phyloP scores from a whole-genome alignment of 306 rosid species.

The Neltuma alba region DNA sequence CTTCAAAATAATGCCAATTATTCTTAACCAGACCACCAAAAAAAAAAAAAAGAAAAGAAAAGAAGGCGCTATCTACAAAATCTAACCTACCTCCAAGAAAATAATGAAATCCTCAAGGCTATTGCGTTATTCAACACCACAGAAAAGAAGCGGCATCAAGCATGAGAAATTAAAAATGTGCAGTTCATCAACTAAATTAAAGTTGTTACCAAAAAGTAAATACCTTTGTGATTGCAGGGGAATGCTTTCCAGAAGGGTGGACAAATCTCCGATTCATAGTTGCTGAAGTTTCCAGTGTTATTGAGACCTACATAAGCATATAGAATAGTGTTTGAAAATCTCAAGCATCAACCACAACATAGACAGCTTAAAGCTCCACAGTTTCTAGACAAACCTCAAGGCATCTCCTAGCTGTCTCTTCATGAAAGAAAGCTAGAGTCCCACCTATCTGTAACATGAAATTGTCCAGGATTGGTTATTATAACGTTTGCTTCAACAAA shows the following conservation, averaged over 20 bases:
- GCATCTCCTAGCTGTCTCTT: conserved; percentile 87
- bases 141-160: background rate
- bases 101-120: background rate
- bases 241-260: conserved; percentile 91
- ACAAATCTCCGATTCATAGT: conserved; percentile 75
- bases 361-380: conserved; percentile 29
- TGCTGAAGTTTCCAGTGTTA: conserved; percentile 91
- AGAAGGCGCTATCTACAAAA: background rate
- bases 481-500: conserved; percentile 15
- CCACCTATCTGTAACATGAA: conserved; percentile 82
- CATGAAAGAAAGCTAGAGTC: conserved; percentile 91
- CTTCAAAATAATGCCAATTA: conserved; percentile 13
- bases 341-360: conserved; percentile 32
- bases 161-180: background rate
- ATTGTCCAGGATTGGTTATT: conserved; percentile 11
- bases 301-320: conserved; percentile 59
- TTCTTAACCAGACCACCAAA: too few species aligned
- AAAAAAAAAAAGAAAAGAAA: conserved; percentile 29
- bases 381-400: conserved; percentile 73
- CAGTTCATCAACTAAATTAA: background rate
- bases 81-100: background rate
- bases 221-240: conserved; percentile 97
- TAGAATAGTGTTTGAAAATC: background rate
- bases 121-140: background rate
- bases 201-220: background rate